Base-by-base conservation (phyloP, 2,329 filamentous ascomycete genomes). In the Ceratocystis eucalypticola region DNA sequence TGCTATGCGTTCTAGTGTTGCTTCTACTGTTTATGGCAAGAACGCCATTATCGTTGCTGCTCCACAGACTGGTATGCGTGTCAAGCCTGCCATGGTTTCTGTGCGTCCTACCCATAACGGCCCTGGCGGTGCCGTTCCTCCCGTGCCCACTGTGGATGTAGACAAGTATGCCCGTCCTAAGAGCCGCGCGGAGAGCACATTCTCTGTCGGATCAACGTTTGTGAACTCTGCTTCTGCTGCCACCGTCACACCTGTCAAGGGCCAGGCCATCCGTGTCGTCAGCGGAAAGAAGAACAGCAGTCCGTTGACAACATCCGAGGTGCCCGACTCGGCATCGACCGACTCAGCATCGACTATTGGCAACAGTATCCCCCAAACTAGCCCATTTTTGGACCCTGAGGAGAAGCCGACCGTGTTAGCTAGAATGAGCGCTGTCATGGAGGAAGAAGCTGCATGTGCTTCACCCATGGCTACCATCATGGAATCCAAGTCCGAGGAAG, bases 1-100 rank as follows among this genome's bases (percentile, higher is more conserved):
- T 68, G 82, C 81, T 1, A 81, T 82, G 44, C 81, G 85, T 66
- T 86, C 83, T 62, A 92, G 89, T 73, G 88, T 97, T 69, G 92
- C 91, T 2, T 96, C 92, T 0, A 96, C 93, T 22, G 91, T 96
- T 65, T 97, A 96, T 74, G 89, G 91, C 70, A 93, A 92, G 77
- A 91, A 95, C 72, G 91, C 90, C 17, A 85, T 96, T 64, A 84
- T 96, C 46, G 71, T 91, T 80, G 73, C 88, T 80, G 88, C 92
- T 0, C 91, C 91, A 0, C 91, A 94, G 72, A 94, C 91, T 64
- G 88, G 90, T 67, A 88, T 93, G 73, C 85, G 91, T 68, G 89
- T 88, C 70, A 95, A 94, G 76, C 91, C 94, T 8, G 92, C 91
- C 45, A 87, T 97, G 73, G 91, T 99, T 74, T 96, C 90, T 72